Conservation (phyloP, 495 filamentous ascomycete genomes). For the Trichoderma reesei region DNA sequence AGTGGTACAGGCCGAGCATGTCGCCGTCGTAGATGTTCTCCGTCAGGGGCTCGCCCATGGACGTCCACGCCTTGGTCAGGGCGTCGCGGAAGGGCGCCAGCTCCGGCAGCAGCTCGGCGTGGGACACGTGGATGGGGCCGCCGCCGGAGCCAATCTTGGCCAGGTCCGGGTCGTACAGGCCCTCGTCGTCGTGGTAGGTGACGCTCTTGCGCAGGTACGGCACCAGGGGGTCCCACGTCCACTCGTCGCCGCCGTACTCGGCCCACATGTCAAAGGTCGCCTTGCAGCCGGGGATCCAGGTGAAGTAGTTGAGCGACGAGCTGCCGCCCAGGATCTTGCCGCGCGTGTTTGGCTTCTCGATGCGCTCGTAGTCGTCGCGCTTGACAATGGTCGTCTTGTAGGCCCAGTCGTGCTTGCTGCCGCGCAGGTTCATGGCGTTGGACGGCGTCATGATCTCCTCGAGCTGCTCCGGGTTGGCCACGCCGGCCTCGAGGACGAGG, state of each 20-base stretch:
- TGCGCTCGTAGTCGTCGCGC: conserved; percentile 48
- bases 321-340: conserved; percentile 51
- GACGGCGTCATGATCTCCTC: conserved; percentile 48
- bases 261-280: conserved; percentile 56
- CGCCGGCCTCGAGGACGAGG: conserved; percentile 47
- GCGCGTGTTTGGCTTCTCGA: conserved; percentile 55
- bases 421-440: conserved; percentile 41
- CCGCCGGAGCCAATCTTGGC: conserved; percentile 38
- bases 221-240: conserved; percentile 35
- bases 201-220: conserved; percentile 47
- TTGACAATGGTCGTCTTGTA: conserved; percentile 58
- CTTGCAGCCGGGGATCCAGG: conserved; percentile 50
- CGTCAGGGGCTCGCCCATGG: conserved; percentile 39
- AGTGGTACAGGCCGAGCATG: conserved; percentile 46
- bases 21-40: conserved; percentile 49
- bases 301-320: conserved; percentile 51
- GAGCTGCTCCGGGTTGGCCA: conserved; percentile 46
- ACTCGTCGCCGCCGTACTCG: conserved; percentile 30
- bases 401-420: conserved; percentile 51
- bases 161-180: conserved; percentile 30
- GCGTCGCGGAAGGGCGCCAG: conserved; percentile 45
- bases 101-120: conserved; percentile 46
- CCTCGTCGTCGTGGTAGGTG: conserved; percentile 46
- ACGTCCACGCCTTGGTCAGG: conserved; percentile 45
- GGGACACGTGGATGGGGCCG: conserved; percentile 46